These are phyloP conservation scores for Rhizopus delemar DNA, from an alignment of 371 early-diverging fungal genomes.

Conservation along the genomic window DNA sequence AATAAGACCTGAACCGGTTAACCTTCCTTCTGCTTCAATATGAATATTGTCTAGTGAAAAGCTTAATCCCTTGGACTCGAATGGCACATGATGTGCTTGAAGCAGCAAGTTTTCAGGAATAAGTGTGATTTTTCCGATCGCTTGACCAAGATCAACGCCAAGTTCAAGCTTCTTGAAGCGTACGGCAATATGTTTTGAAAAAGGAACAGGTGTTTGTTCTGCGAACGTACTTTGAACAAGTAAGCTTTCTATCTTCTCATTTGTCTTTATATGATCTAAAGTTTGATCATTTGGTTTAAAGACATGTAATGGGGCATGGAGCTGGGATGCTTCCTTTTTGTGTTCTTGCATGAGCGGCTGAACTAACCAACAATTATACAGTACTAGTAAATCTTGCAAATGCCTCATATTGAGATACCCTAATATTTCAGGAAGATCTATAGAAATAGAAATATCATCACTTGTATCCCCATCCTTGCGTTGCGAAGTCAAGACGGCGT, in stretches of 20 bases:
- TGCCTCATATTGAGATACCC: conserved; percentile 74
- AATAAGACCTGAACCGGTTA: conserved; percentile 54
- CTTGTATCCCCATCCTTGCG: conserved; percentile 33
- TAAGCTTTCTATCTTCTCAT: not conserved
- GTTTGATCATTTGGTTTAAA: not conserved
- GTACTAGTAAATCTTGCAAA: conserved; percentile 74
- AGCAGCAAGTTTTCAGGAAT: conserved; percentile 49
- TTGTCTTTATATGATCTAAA: not conserved
- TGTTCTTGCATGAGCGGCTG: conserved; percentile 16
- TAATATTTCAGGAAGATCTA: conserved; percentile 58
- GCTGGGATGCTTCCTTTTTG: not conserved
- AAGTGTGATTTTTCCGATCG: conserved; percentile 68
- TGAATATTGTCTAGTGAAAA: conserved; percentile 48
- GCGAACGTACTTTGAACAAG: too few species aligned
- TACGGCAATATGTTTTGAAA: conserved; percentile 57
- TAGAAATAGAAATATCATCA: conserved; percentile 60
- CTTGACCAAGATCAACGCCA: conserved; percentile 74
- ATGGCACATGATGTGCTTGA: conserved; percentile 51
- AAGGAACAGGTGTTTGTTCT: conserved; percentile 29
- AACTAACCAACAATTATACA: conserved; percentile 70
- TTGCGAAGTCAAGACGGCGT: conserved; percentile 58
- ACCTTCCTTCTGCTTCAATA: conserved; percentile 57
- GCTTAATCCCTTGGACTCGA: conserved; percentile 39
- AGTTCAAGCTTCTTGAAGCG: conserved; percentile 53
- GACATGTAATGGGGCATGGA: not conserved